A percentile compares a stretch with the other conserved stretches of the same genome.
These are phyloP conservation scores for Nicotiana benthamiana DNA, from an alignment of 257 asterid species.

Conservation along the genomic window DNA sequence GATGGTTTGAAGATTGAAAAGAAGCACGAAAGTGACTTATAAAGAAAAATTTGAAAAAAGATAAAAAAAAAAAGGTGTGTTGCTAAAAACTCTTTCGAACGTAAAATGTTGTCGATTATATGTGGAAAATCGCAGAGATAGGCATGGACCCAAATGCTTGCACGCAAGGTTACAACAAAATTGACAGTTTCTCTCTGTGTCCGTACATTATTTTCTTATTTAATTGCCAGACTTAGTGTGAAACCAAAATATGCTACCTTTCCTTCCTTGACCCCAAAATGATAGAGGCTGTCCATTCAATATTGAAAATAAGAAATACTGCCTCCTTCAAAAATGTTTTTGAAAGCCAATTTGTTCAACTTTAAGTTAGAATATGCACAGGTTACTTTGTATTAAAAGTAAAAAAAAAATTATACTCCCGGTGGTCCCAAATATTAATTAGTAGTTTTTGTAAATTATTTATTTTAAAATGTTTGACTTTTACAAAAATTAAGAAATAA, in stretches of 20 bases:
- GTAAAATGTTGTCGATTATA: neutral
- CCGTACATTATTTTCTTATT: neutral
- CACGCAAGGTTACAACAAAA: conserved; percentile 9
- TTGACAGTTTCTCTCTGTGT: neutral
- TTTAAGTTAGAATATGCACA: neutral
- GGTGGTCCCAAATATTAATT: neutral
- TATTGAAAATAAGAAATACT: neutral
- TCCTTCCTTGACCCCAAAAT: neutral
- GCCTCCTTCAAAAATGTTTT: neutral
- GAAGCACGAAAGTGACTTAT: conserved; percentile 3
- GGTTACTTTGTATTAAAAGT: neutral
- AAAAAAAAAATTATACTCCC: accelerated
- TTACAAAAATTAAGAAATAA: too few relatives aligned
- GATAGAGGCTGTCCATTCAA: neutral
- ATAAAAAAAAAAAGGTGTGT: neutral
- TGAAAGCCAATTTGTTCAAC: neutral
- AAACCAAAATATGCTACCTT: conserved; percentile 24
- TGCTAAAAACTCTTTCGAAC: neutral
- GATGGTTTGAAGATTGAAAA: neutral
- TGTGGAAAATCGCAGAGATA: conserved; percentile 10
- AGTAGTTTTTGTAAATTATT: neutral
- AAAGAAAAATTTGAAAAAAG: neutral
- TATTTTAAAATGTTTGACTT: too few relatives aligned
- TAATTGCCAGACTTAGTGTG: conserved; percentile 19
- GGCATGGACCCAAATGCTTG: conserved; percentile 1